These are phyloP conservation scores for Capronia coronata DNA, from an alignment of 2,329 filamentous ascomycete genomes.

Conservation along the genomic window DNA sequence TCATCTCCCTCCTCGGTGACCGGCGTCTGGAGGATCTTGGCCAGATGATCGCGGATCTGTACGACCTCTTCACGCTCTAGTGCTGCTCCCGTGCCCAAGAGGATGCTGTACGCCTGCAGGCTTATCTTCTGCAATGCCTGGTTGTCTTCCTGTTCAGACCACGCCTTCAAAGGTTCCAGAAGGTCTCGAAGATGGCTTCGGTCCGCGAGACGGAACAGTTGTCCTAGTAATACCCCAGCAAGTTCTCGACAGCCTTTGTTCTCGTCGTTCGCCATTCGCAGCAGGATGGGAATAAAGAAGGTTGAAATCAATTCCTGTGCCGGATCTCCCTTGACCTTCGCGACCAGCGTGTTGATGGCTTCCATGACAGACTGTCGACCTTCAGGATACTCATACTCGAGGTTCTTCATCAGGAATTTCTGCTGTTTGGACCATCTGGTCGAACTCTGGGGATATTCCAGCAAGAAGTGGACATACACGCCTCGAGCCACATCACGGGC, in stretches of 20 bases:
- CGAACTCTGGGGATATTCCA: constrained; percentile 90
- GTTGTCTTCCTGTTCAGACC: constrained; percentile 71
- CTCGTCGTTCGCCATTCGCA: constrained; percentile 83
- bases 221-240: constrained; percentile 70
- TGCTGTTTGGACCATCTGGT: constrained; percentile 84
- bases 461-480: constrained; percentile 87
- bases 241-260: constrained; percentile 77
- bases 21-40: constrained; percentile 4
- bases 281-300: constrained; percentile 79
- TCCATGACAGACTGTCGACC: constrained; percentile 92
- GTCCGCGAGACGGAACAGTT: constrained; percentile 72
- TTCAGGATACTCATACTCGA: constrained; percentile 82
- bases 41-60: constrained; percentile 13
- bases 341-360: constrained; percentile 75
- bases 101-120: constrained; percentile 74
- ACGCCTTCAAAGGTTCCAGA: constrained; percentile 62
- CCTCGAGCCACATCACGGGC: constrained; percentile 82
- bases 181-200: constrained; percentile 65
- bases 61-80: constrained; percentile 48
- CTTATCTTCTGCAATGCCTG: constrained; percentile 63
- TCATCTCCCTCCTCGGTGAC: constrained; percentile 41
- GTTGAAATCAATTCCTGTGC: constrained; percentile 73
- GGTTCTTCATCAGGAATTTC: constrained; percentile 78
- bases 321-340: constrained; percentile 74
- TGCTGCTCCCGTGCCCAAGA: constrained; percentile 64